Evolutionary conservation across 2,329 filamentous ascomycete species (phyloP).

Genomic region (Stemphylium vesicarium): DNA sequence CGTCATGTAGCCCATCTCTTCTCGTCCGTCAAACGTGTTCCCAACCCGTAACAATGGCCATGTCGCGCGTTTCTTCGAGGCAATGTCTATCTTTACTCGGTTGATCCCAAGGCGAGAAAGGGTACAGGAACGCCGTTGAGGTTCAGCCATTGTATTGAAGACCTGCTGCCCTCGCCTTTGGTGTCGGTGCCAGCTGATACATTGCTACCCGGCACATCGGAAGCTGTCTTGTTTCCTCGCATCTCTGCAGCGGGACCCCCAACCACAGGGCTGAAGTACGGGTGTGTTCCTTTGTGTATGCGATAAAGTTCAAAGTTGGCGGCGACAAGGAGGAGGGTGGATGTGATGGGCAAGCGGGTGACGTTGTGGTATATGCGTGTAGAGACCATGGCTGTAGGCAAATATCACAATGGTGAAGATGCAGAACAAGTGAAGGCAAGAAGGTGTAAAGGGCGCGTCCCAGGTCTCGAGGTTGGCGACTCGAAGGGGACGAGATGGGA

Average conservation of each 20-base stretch:
- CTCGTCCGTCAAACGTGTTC: neutral
- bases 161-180: conserved; percentile 9
- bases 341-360: conserved; percentile 18
- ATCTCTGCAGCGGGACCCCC: conserved; percentile 26
- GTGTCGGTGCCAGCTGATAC: conserved; percentile 4
- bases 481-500: conserved; percentile 4
- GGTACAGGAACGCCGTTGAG: conserved; percentile 42
- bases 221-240: conserved; percentile 12
- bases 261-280: conserved; percentile 31
- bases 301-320: conserved; percentile 36
- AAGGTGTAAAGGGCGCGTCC: neutral
- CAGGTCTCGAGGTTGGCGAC: conserved; percentile 2
- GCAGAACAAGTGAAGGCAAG: conserved; percentile 3
- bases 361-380: conserved; percentile 21
- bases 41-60: neutral
- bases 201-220: conserved; percentile 8
- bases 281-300: conserved; percentile 38
- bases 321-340: conserved; percentile 25
- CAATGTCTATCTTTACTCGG: neutral
- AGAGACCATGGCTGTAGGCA: conserved; percentile 16
- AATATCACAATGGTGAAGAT: neutral
- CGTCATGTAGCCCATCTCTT: neutral
- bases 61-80: neutral
- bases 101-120: conserved; percentile 4
- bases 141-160: conserved; percentile 31